phyloP scores from a whole-genome alignment of 148 eudicot genomes.

The Vaccinium vitisidaea region DNA sequence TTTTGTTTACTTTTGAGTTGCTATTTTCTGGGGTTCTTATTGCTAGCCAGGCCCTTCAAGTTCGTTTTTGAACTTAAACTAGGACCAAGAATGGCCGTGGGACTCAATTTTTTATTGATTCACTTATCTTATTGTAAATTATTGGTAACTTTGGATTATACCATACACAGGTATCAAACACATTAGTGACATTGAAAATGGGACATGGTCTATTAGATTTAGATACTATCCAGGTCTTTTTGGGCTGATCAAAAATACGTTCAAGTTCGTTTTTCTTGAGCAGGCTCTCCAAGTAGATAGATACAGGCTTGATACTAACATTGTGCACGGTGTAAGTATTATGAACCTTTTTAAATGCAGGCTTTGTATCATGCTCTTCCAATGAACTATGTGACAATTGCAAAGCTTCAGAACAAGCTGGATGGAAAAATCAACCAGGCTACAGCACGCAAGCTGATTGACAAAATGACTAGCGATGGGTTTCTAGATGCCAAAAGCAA shows the following conservation, averaged over 20 bases:
- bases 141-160: not conserved
- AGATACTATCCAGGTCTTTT: not conserved
- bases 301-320: not conserved
- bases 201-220: not conserved
- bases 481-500: conserved; percentile 69
- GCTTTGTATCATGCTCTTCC: conserved; percentile 90
- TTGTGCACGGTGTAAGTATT: not conserved
- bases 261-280: not conserved
- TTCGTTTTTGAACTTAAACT: not conserved
- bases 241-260: not conserved
- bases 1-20: not conserved
- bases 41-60: not conserved
- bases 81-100: not conserved
- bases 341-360: conserved; percentile 40
- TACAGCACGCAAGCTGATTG: conserved; percentile 69
- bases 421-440: conserved; percentile 66
- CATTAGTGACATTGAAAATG: not conserved
- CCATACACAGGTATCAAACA: not conserved
- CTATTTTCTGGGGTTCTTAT: not conserved
- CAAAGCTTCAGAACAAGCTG: conserved; percentile 82
- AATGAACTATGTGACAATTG: conserved; percentile 61
- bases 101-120: not conserved
- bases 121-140: not conserved
- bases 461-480: conserved; percentile 84
- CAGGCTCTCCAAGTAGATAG: not conserved